These are phyloP conservation scores for Guadua angustifolia DNA, from an alignment of 176 grass and related monocot genomes.

Conservation along the genomic window DNA sequence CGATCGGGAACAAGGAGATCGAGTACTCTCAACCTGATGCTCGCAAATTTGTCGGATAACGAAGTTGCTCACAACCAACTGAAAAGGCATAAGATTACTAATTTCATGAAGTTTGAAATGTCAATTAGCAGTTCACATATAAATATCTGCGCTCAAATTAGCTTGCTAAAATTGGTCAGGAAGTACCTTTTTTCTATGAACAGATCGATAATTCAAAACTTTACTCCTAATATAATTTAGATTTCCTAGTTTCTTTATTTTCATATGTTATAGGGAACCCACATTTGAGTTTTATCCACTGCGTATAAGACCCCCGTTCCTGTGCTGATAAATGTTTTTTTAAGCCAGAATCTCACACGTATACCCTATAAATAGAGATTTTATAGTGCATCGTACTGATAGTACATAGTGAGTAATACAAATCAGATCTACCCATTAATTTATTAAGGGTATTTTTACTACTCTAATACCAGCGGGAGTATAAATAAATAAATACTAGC, in stretches of 20 bases:
- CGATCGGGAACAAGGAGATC: slow-evolving; percentile 8
- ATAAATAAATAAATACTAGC: too few species aligned
- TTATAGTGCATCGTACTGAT: too few species aligned
- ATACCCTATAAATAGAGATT: too few species aligned
- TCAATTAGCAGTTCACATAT: neutral
- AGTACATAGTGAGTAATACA: too few species aligned
- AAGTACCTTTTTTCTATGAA: neutral
- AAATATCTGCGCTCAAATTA: neutral
- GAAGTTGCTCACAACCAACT: neutral
- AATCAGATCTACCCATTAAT: too few species aligned
- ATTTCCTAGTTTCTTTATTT: neutral
- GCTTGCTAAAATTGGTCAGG: neutral
- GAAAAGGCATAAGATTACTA: neutral
- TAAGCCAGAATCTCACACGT: neutral
- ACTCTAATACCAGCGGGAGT: too few species aligned
- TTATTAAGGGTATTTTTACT: too few species aligned
- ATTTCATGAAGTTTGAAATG: neutral
- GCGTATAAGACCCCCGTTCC: neutral
- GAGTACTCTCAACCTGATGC: slow-evolving; percentile 37
- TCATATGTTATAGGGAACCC: neutral
- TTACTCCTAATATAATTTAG: neutral
- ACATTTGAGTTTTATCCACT: neutral
- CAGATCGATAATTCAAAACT: neutral
- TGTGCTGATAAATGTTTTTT: neutral
- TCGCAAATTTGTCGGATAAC: slow-evolving; percentile 26